Evolutionary conservation across 2,329 filamentous ascomycete genomes (phyloP).

Genomic region (Talaromyces sp.): DNA sequence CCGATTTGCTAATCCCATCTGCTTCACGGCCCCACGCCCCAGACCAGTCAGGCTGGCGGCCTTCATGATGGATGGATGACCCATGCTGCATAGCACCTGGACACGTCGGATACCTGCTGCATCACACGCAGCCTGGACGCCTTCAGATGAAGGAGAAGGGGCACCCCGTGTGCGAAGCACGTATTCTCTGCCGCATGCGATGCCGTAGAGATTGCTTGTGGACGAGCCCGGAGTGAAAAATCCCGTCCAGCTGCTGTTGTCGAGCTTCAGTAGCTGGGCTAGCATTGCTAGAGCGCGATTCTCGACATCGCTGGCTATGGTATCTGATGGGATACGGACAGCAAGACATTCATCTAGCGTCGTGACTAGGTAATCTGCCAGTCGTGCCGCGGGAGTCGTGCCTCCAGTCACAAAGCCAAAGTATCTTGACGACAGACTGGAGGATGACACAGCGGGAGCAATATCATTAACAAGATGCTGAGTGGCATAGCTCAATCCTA

Average conservation of each 20-base stretch:
- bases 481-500: too few species aligned
- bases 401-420: too few species aligned
- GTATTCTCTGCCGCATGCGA: slow-evolving; percentile 5
- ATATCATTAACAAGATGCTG: too few species aligned
- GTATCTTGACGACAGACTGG: too few species aligned
- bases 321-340: slow-evolving; percentile 10
- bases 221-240: slow-evolving; percentile 12
- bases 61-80: slow-evolving; percentile 10
- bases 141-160: not conserved
- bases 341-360: slow-evolving; percentile 11
- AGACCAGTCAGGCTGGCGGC: slow-evolving; percentile 3
- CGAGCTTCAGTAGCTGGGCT: slow-evolving; percentile 2
- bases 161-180: not conserved
- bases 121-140: not conserved
- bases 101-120: not conserved
- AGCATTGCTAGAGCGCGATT: slow-evolving; percentile 6
- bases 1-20: not conserved
- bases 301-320: slow-evolving; percentile 6
- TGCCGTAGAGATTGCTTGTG: slow-evolving; percentile 11
- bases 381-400: too few species aligned
- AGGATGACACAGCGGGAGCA: too few species aligned
- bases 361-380: slow-evolving; percentile 6
- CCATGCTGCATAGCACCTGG: slow-evolving; percentile 9
- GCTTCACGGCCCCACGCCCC: slow-evolving; percentile 4
- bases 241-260: not conserved